Evolutionary conservation across 2,329 filamentous ascomycete genomes (phyloP), one percentile per base, ranked within the genome.

Genomic region (Pseudopithomyces maydicus): DNA sequence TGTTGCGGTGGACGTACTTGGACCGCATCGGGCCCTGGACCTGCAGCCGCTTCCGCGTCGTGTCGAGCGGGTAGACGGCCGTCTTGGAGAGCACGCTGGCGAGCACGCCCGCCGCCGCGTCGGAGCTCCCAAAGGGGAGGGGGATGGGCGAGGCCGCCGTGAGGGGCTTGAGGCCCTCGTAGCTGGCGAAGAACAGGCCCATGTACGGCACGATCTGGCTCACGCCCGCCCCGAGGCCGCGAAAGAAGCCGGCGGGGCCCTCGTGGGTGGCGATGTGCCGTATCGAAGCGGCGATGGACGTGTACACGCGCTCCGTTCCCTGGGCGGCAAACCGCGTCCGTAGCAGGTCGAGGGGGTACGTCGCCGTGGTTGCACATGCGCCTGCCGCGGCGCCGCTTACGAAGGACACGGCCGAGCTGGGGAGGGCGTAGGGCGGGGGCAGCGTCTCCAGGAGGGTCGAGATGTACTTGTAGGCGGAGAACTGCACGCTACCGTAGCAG

Each of bases 261-360:
- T 99, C 95, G 58, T 90, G 83, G 3, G 81, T 81, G 15, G 82
- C 79, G 65, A 99, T 99, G 20, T 91, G 87, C 43, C 79, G 77
- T 6, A 98, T 72, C 1, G 92, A 92, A 15, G 82, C 79, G 19
- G 83, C 67, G 15, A 99, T 81, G 3, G 88, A 91, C 1, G 78
- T 67, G 74, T 99, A 98, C n/a, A 98, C 84, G 46, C 85, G 87
- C 55, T 92, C 82, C 61, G 77, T 88, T 10, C 94, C 94, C 78
- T 98, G 94, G 0, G 95, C 95, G n/a, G 95, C 95, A 76, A 99
- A 99, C 5, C 95, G 88, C 36, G 95, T 99, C 56, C 95, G 88
- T 38, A 99, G 82, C 12, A 99, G 84, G 77, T 99, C 95, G 52
- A 98, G 85, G 20, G 95, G 95, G 78, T 99, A 99, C 54, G 95